Conservation (phyloP, 2,329 filamentous ascomycete species). For the Colletotrichum sp. region DNA sequence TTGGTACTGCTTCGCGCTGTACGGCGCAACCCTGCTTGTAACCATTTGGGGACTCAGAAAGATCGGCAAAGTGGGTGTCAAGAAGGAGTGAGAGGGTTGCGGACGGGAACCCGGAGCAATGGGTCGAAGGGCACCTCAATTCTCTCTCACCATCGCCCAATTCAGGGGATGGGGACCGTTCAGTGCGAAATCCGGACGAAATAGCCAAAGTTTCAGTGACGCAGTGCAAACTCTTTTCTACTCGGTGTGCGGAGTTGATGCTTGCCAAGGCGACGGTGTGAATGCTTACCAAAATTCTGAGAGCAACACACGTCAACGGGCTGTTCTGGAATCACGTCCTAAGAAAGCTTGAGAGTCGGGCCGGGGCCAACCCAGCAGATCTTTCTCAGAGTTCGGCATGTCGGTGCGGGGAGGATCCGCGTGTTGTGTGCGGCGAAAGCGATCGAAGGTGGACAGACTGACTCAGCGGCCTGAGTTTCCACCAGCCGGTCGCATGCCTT, state of each 20-base stretch:
- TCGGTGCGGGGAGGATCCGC: background rate
- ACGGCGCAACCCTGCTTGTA: conserved; percentile 34
- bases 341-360: background rate
- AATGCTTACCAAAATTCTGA: background rate
- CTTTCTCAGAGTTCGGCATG: background rate
- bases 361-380: background rate
- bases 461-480: background rate
- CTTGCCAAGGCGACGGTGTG: background rate
- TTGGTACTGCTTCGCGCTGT: conserved; percentile 55
- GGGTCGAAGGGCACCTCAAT: background rate
- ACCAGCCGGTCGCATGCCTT: background rate
- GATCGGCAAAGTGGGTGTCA: conserved; percentile 54
- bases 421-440: background rate
- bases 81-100: conserved; percentile 34
- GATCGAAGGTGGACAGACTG: background rate
- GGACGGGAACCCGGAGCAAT: background rate
- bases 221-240: background rate
- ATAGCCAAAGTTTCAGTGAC: background rate
- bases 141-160: too few species aligned
- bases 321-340: background rate
- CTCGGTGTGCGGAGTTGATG: background rate
- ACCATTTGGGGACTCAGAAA: conserved; percentile 48
- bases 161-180: background rate
- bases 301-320: background rate
- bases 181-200: background rate